Evolutionary conservation across 257 asterid species (phyloP).

Genomic region (Lycium ferocissimum): DNA sequence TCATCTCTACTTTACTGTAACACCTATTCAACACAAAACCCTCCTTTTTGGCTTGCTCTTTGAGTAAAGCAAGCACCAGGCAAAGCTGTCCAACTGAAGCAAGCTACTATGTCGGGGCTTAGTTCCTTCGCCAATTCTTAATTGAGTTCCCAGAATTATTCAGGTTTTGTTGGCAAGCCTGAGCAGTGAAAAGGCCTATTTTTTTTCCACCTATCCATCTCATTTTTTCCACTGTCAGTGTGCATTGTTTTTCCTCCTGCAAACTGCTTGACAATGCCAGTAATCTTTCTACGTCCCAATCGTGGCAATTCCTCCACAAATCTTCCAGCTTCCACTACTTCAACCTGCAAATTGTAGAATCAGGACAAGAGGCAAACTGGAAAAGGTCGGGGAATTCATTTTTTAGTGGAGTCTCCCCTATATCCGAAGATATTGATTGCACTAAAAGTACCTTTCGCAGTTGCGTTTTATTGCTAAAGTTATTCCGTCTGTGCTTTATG

Average conservation of each 20-base stretch:
- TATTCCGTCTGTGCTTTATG: conserved; percentile 15
- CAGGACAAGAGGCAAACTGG: not conserved
- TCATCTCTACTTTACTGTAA: conserved; percentile 14
- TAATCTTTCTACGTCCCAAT: not conserved
- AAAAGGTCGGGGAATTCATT: not conserved
- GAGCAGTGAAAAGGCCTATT: not conserved
- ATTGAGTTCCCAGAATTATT: not conserved
- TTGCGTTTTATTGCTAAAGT: not conserved
- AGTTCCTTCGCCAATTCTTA: no score
- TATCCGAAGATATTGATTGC: not conserved
- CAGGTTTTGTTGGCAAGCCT: not conserved
- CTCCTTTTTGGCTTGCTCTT: not conserved
- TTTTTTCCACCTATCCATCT: not conserved
- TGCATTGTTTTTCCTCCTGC: conserved; percentile 18
- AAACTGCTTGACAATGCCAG: not conserved
- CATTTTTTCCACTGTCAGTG: not conserved
- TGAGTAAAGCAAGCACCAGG: conserved; percentile 1
- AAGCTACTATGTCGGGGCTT: not conserved
- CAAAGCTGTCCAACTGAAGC: not conserved
- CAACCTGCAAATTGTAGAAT: conserved; percentile 8
- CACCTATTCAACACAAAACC: not conserved
- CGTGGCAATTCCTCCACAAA: not conserved
- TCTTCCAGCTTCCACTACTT: not conserved
- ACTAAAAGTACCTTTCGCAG: conserved; percentile 12
- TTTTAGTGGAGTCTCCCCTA: conserved; percentile 9